Evolutionary conservation across 2,329 filamentous ascomycete genomes (phyloP), one percentile per base, ranked within the genome.

Genomic region (Xylogone sp.): DNA sequence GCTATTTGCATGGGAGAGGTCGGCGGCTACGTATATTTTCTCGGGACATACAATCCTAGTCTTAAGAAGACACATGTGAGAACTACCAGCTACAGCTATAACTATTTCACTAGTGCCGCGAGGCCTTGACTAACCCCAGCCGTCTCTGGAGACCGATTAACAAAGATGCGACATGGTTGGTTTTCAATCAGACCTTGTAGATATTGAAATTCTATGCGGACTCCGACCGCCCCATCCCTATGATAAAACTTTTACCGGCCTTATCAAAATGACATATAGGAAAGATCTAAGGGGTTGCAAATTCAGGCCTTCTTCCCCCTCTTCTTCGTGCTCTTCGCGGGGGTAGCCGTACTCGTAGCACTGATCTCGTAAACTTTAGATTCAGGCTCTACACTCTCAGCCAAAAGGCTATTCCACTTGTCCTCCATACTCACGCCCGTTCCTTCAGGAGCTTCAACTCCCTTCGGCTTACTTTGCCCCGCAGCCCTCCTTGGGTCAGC

Each of bases 401-500:
- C 64, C 47, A 65, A 56, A 18, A 64, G 48, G 51, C 57, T 62
- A 9, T 58, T 59, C 62, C 58, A 64, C 51, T 65, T 63, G 12
- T 62, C 62, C 51, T 63, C 62, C 61, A 63, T 65, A 52, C 46
- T 59, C 31, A 53, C 50, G 20, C 51, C 53, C 6, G 52, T 52
- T 18, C 48, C 55, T 24, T 54, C 53, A 12, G 54, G 52, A 21
- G 39, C 48, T 13, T 39, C 43, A 2, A 46, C 51, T 49, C 49
- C 54, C 47, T 54, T 52, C 43, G 56, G 54, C 48, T 62, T 63
- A 20, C 59, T 60, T 42, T 48, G 51, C 48, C 53, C 64, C 39
- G 65, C 58, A 2, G 68, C 69, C 51, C 78, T 75, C 67, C 80
- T 79, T 34, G 84, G 79, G 62, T 93, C 88, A 27, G 77, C 77